phyloP scores from a whole-genome alignment of 345 rosid species.

The Ceriops zippeliana region DNA sequence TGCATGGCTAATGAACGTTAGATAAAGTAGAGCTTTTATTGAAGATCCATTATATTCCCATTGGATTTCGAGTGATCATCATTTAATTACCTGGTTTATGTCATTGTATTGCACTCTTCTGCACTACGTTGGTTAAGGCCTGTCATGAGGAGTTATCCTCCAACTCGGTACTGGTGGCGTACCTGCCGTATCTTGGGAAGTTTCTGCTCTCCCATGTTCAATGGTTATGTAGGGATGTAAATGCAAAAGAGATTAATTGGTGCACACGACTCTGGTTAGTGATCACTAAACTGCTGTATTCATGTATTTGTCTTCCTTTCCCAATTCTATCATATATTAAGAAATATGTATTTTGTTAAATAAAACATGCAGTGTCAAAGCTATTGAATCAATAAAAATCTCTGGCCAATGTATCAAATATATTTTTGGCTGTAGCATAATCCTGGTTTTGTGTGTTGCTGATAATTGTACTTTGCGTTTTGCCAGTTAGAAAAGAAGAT shows the following conservation, averaged over 20 bases:
- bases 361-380: not conserved
- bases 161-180: slow-evolving; percentile 16
- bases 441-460: no score
- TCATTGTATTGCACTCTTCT: slow-evolving; percentile 4
- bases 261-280: slow-evolving; percentile 4
- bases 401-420: no score
- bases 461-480: no score
- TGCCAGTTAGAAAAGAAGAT: no score
- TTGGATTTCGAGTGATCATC: slow-evolving; percentile 2
- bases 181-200: slow-evolving; percentile 4
- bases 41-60: slow-evolving; percentile 7
- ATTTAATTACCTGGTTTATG: slow-evolving; percentile 6
- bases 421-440: no score
- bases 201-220: slow-evolving; percentile 7
- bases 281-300: not conserved
- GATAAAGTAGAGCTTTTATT: slow-evolving; percentile 10
- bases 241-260: slow-evolving; percentile 12
- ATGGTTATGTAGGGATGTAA: slow-evolving; percentile 16
- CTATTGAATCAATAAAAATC: not conserved
- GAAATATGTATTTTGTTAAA: not conserved
- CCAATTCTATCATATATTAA: not conserved
- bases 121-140: slow-evolving; percentile 17
- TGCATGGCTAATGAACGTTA: slow-evolving; percentile 50
- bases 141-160: not conserved
- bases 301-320: not conserved